These are phyloP conservation scores for Pascua sp. DNA, from an alignment of 1,284 basidiomycete genomes.

Conservation along the genomic window DNA sequence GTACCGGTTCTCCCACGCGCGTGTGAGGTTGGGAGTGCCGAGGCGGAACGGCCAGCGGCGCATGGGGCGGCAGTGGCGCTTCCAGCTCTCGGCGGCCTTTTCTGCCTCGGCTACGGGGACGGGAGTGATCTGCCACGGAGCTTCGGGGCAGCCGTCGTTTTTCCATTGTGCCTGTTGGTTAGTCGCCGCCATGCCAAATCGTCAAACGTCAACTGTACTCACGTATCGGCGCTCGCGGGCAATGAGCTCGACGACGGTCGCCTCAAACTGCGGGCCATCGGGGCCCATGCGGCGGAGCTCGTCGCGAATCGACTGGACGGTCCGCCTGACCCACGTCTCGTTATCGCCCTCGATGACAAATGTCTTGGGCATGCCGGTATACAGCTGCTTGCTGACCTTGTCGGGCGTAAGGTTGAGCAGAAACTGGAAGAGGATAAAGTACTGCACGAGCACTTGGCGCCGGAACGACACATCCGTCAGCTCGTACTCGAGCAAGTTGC, in stretches of 20 bases:
- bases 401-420: conserved; percentile 41
- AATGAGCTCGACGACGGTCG: conserved; percentile 38
- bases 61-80: conserved; percentile 23
- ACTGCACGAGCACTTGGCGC: conserved; percentile 47
- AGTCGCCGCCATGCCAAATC: neutral
- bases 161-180: conserved; percentile 42
- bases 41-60: conserved; percentile 28
- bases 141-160: conserved; percentile 42
- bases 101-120: conserved; percentile 18
- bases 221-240: conserved; percentile 39
- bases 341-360: conserved; percentile 38
- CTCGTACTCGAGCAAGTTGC: conserved; percentile 42
- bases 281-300: conserved; percentile 35
- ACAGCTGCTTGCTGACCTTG: conserved; percentile 38
- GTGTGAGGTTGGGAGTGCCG: conserved; percentile 37
- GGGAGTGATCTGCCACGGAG: conserved; percentile 35
- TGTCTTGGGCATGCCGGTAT: conserved; percentile 43
- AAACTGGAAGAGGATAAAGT: conserved; percentile 48
- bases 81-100: conserved; percentile 13
- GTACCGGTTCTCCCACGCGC: conserved; percentile 34
- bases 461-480: conserved; percentile 43
- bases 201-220: conserved; percentile 10
- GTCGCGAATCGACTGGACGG: conserved; percentile 27
- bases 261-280: conserved; percentile 36
- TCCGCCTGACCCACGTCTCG: conserved; percentile 33